Percentiles rank a stretch among this genome's conserved stretches.
Evolutionary conservation across 129 eudicot genomes (phyloP).

Genomic region (Apium graveolens): DNA sequence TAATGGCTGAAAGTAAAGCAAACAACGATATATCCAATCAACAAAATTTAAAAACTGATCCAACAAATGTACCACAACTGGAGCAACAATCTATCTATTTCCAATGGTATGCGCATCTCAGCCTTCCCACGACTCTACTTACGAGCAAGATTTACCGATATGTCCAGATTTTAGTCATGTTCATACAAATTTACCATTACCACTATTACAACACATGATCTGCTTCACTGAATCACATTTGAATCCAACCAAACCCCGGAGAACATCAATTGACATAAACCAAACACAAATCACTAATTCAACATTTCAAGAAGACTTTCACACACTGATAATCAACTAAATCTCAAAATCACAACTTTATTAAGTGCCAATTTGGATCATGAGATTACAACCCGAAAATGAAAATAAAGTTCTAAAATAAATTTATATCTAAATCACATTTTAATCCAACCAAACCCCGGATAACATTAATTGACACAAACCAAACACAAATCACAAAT

Average conservation of each 20-base stretch:
- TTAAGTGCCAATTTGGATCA: no score
- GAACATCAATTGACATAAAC: neutral
- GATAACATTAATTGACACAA: neutral
- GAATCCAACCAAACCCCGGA: neutral
- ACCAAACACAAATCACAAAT: slow-evolving; percentile 10
- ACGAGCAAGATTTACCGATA: neutral
- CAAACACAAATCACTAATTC: slow-evolving; percentile 10
- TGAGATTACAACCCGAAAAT: no score
- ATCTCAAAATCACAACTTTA: no score
- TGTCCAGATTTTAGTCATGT: neutral
- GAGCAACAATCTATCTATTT: neutral
- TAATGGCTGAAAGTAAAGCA: neutral
- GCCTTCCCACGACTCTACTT: neutral
- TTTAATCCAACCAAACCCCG: neutral
- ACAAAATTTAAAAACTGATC: no score
- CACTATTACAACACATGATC: neutral
- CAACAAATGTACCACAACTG: neutral
- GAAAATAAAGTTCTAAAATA: no score
- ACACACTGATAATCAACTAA: no score
- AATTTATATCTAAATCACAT: neutral
- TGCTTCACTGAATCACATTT: neutral
- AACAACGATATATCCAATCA: neutral
- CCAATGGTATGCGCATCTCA: neutral
- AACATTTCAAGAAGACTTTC: slow-evolving; percentile 4
- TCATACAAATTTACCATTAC: neutral